Base-by-base conservation (phyloP, 805 yeast species). In the Cyberlindnera galapagoensis region DNA sequence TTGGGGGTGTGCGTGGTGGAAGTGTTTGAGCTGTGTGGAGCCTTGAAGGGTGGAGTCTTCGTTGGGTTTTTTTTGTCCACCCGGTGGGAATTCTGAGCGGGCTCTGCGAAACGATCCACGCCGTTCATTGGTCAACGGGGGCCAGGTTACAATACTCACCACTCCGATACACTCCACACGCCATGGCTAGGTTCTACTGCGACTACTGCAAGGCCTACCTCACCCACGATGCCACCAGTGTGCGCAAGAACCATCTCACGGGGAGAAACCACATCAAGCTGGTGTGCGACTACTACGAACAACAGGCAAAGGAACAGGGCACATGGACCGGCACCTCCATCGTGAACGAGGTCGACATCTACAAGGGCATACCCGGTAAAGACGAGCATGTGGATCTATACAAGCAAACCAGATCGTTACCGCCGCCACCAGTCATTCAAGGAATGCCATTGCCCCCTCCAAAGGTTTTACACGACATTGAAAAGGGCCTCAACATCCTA, bases 221-320 rank as follows among this genome's bases (percentile, higher is more conserved):
- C 36, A 86, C 95, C 2, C 95, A 86, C 53, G 95, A 85, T 56
- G 80, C 92, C n/a, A 63, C 75, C 46, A 80, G 92, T 59, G 95
- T 86, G 34, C 60, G 95, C 15, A 79, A 80, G 49, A 76, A 86
- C 25, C 96, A 86, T 56, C 55, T 82, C 25, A 62, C 69, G 24
- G 96, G 96, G 8, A 74, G 72, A 46, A 79, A 82, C 54, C 96
- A 86, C 56, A 63, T 82, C 26, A 68, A 71, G 39, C 65, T 71
- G 33, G 82, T 80, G 31, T 76, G 86, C 38, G 81, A 80, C 35
- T 85, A 83, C 60, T 86, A 82, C 51, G 83, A 81, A 45, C 40
- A 42, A 24, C 47, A 57, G 40, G 62, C 60, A 13, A 52, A 52
- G 27, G 56, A 55, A 21, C 41, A 49, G 9, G 62, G 60, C 1